A percentile compares a stretch with the other conserved stretches of the same genome.
Evolutionary conservation across 352 stramenopile species (phyloP).

Genomic region (Phytophthora cactorum): DNA sequence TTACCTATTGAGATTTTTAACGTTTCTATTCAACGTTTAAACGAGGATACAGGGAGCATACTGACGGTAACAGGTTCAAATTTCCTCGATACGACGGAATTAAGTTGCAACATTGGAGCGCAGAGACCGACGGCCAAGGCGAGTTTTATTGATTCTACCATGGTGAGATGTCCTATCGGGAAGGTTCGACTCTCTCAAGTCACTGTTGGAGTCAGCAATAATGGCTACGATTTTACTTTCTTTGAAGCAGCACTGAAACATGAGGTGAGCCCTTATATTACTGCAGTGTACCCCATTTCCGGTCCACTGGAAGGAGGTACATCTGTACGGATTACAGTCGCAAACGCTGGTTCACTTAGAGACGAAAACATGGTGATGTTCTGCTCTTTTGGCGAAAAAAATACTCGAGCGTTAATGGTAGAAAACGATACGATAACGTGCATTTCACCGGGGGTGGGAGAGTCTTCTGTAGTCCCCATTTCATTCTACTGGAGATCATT

Average conservation of each 20-base stretch:
- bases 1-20: slow-evolving; percentile 21
- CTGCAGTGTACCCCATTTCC: slow-evolving; percentile 27
- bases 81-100: slow-evolving; percentile 36
- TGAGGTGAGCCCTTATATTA: slow-evolving; percentile 28
- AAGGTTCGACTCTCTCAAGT: slow-evolving; percentile 1
- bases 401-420: slow-evolving; percentile 28
- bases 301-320: slow-evolving; percentile 44
- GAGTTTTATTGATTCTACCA: slow-evolving; percentile 21
- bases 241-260: slow-evolving; percentile 17
- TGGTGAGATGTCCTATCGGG: slow-evolving; percentile 19
- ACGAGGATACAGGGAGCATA: slow-evolving; percentile 20
- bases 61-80: slow-evolving; percentile 40
- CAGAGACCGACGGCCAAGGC: background rate
- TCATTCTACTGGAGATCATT: slow-evolving; percentile 37
- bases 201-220: slow-evolving; percentile 44
- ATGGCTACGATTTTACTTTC: slow-evolving; percentile 46
- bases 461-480: slow-evolving; percentile 15
- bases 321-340: slow-evolving; percentile 29
- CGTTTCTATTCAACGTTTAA: slow-evolving; percentile 23
- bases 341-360: slow-evolving; percentile 12
- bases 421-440: slow-evolving; percentile 26
- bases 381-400: slow-evolving; percentile 45
- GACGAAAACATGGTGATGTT: slow-evolving; percentile 18
- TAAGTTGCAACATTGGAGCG: slow-evolving; percentile 37
- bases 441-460: slow-evolving; percentile 15